A percentile compares a stretch with the other conserved stretches of the same genome.
These are phyloP conservation scores for Circinella umbellata DNA, from an alignment of 371 early-diverging fungal species.

Conservation along the genomic window DNA sequence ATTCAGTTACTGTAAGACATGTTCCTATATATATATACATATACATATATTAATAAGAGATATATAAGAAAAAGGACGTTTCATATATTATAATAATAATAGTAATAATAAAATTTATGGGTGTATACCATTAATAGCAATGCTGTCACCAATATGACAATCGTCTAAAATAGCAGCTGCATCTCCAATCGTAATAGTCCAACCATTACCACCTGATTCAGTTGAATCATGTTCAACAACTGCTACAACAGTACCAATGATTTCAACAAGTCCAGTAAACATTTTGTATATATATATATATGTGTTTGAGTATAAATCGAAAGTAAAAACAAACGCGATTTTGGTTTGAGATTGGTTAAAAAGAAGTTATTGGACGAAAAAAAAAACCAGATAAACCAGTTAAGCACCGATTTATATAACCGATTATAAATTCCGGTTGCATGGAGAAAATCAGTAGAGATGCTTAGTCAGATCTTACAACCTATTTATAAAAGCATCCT, in stretches of 20 bases:
- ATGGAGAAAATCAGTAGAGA: too few relatives aligned
- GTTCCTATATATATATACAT: conserved; percentile 56
- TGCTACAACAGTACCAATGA: conserved; percentile 78
- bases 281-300: conserved; percentile 42
- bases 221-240: conserved; percentile 72
- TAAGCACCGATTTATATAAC: too few relatives aligned
- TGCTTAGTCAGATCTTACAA: too few relatives aligned
- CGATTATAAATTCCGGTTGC: too few relatives aligned
- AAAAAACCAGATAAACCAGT: too few relatives aligned
- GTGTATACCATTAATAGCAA: conserved; percentile 86
- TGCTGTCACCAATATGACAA: conserved; percentile 94
- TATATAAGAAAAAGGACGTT: neutral
- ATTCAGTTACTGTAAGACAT: conserved; percentile 96
- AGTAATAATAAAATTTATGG: neutral
- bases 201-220: conserved; percentile 85
- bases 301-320: too few relatives aligned
- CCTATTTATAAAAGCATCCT: too few relatives aligned
- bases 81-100: neutral
- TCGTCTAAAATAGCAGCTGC: conserved; percentile 78
- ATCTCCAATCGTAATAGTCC: conserved; percentile 80
- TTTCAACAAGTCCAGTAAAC: conserved; percentile 98
- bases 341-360: too few relatives aligned
- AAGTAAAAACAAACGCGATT: too few relatives aligned
- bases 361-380: too few relatives aligned
- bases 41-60: neutral